Evolutionary conservation across 768 basidiomycete species (phyloP).

Genomic region (Aureoboletus auriporus): DNA sequence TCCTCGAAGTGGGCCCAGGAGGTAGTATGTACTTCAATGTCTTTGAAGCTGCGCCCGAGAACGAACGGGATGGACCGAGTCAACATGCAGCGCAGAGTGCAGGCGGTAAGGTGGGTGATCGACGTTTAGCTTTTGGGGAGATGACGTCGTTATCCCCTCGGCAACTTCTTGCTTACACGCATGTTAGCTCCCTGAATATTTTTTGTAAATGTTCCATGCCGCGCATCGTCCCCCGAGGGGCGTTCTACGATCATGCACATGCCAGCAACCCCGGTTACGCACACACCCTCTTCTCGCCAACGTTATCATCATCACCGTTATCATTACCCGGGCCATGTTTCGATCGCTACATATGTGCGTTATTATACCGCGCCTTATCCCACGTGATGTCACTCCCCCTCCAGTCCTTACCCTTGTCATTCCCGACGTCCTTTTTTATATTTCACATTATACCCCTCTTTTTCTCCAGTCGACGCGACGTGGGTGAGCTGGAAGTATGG

Average conservation of each 20-base stretch:
- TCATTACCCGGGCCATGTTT: slow-evolving; percentile 1
- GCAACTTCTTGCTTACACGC: background rate
- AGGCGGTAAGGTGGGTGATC: slow-evolving; percentile 57
- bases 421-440: no score
- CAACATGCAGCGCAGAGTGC: slow-evolving; percentile 73
- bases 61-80: slow-evolving; percentile 85
- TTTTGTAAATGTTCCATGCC: slow-evolving; percentile 38
- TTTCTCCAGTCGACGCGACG: no score
- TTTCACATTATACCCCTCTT: no score
- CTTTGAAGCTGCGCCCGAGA: slow-evolving; percentile 97
- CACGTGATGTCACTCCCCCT: background rate
- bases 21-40: slow-evolving; percentile 93
- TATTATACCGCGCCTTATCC: background rate
- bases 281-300: background rate
- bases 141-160: background rate
- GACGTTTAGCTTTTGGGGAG: background rate
- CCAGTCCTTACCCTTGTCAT: background rate
- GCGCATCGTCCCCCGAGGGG: background rate
- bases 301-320: background rate
- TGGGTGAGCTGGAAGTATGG: no score
- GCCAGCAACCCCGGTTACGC: background rate
- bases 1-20: slow-evolving; percentile 91
- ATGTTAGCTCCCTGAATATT: slow-evolving; percentile 77
- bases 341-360: background rate
- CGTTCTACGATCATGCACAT: slow-evolving; percentile 7